A percentile compares a stretch with the other conserved stretches of the same genome.
phyloP scores from a whole-genome alignment of 768 basidiomycete species.

The Grammothele lineata region DNA sequence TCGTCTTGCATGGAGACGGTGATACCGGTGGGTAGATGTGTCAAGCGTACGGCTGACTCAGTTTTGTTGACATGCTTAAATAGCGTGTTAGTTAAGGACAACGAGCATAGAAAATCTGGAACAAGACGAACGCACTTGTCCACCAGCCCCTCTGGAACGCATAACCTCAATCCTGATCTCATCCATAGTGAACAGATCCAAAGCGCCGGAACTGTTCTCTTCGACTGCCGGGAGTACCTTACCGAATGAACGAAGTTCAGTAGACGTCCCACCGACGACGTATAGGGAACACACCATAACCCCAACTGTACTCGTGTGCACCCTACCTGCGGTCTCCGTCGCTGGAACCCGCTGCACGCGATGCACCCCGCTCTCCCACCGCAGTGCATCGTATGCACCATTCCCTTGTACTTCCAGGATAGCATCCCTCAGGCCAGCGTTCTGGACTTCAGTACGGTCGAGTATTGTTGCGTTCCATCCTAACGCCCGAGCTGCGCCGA shows the following conservation, averaged over 20 bases:
- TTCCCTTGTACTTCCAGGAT: conserved; percentile 75
- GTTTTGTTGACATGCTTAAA: conserved; percentile 95
- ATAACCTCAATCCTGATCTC: conserved; percentile 92
- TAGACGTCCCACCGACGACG: too few species aligned
- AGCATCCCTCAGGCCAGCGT: conserved; percentile 68
- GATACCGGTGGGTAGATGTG: conserved; percentile 89
- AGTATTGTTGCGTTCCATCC: conserved; percentile 64
- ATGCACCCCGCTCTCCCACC: conserved; percentile 95
- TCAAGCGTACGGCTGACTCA: conserved; percentile 93
- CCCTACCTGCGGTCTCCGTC: conserved; percentile 82
- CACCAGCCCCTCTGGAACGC: conserved; percentile 95
- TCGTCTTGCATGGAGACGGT: conserved; percentile 99
- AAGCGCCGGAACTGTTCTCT: conserved; percentile 39
- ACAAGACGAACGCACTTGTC: conserved; percentile 56
- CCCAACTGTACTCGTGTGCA: conserved; percentile 90
- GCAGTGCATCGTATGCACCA: conserved; percentile 72
- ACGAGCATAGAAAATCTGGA: neutral
- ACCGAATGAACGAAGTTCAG: too few species aligned
- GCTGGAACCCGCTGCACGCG: conserved; percentile 91
- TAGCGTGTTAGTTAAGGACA: neutral
- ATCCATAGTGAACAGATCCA: conserved; percentile 65
- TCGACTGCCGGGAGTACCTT: conserved; percentile 84
- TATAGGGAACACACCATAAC: conserved; percentile 79
- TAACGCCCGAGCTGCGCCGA: conserved; percentile 49
- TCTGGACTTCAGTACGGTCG: too few species aligned